Conservation (phyloP, 73 alveolate genomes). For the Paramecium octaurelia region DNA sequence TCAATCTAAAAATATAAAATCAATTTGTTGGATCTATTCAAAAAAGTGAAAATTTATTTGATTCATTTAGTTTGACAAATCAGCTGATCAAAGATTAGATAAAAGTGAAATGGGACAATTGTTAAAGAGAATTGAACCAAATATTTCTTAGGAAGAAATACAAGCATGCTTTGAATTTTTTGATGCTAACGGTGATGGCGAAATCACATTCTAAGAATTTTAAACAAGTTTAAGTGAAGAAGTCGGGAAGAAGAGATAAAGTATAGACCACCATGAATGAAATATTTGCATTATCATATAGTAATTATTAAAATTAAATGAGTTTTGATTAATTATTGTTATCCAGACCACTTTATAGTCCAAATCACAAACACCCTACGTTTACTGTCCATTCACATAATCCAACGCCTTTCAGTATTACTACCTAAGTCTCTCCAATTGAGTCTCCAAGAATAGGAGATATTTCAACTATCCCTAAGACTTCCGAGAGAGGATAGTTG, state of each 20-base stretch:
- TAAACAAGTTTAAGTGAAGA: conserved; percentile 17
- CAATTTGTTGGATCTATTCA: conserved; percentile 52
- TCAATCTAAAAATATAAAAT: conserved; percentile 54
- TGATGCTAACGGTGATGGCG: conserved; percentile 42
- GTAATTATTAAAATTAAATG: background rate
- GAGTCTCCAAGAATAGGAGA: background rate
- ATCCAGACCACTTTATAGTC: background rate
- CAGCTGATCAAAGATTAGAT: conserved; percentile 55
- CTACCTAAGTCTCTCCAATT: background rate
- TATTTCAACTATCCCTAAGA: background rate
- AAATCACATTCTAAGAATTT: conserved; percentile 38
- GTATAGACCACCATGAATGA: conserved; percentile 30
- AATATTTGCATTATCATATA: background rate
- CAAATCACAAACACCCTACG: background rate
- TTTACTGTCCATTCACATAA: background rate
- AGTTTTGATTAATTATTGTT: conserved; percentile 1
- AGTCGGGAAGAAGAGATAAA: background rate
- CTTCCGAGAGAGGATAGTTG: background rate
- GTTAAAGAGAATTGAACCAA: conserved; percentile 50
- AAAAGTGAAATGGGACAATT: conserved; percentile 38
- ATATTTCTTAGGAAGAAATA: conserved; percentile 12
- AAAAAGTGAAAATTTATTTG: background rate
- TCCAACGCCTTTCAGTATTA: background rate
- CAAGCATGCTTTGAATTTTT: background rate
- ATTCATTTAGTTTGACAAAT: conserved; percentile 28